Conservation (phyloP, 495 filamentous ascomycete genomes). For the Aspergillus affinis region DNA sequence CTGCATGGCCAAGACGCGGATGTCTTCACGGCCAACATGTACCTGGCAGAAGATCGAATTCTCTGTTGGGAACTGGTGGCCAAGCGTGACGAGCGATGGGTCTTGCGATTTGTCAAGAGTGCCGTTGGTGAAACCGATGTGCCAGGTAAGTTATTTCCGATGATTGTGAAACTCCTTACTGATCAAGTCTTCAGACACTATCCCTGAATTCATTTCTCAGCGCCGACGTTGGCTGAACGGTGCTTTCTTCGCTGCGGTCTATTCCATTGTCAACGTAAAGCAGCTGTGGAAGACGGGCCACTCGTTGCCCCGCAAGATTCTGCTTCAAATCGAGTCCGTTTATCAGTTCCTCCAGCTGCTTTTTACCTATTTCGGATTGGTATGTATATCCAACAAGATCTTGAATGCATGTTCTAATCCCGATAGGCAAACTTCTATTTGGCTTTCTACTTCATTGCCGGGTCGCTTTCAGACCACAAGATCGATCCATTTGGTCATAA, state of each 20-base stretch:
- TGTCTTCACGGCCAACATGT: conserved; percentile 99
- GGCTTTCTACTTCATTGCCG: conserved; percentile 97
- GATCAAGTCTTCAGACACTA: conserved; percentile 30
- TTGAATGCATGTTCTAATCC: conserved; percentile 1
- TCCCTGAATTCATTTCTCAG: conserved; percentile 92
- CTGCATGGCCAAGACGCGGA: conserved; percentile 95
- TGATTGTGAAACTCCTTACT: no score
- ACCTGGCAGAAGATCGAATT: conserved; percentile 97
- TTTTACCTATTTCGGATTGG: conserved; percentile 96
- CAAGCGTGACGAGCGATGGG: conserved; percentile 92
- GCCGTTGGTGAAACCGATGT: conserved; percentile 98
- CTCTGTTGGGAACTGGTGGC: conserved; percentile 98
- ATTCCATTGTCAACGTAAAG: conserved; percentile 90
- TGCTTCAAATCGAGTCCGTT: conserved; percentile 92
- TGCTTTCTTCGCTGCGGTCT: conserved; percentile 97
- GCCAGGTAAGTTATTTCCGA: conserved; percentile 59
- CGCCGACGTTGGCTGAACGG: conserved; percentile 96
- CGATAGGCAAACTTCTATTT: conserved; percentile 92
- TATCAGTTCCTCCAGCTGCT: conserved; percentile 89
- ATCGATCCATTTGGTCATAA: conserved; percentile 89
- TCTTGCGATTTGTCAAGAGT: conserved; percentile 94
- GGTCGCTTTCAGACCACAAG: conserved; percentile 76
- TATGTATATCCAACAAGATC: conserved; percentile 25
- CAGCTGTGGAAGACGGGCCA: conserved; percentile 97
- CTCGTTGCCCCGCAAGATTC: conserved; percentile 79